Evolutionary conservation across 495 filamentous ascomycete species (phyloP).

Genomic region (Penicillium daleae): DNA sequence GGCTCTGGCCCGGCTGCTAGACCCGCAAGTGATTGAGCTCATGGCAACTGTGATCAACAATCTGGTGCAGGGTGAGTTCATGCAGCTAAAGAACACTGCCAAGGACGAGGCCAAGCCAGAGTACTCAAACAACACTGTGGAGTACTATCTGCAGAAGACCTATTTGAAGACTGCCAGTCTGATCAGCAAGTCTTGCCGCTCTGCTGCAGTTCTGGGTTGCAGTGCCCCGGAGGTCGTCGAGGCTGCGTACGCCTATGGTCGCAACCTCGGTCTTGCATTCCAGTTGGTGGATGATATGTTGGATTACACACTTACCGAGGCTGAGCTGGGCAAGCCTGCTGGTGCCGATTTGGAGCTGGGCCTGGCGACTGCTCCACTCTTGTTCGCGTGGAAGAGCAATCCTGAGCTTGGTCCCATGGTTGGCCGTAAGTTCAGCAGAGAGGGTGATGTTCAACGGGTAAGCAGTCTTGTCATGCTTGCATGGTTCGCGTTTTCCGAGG

Average conservation of each 20-base stretch:
- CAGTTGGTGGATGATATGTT: slow-evolving; percentile 99
- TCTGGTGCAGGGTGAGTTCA: slow-evolving; percentile 97
- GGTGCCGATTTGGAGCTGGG: slow-evolving; percentile 94
- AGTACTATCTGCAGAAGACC: slow-evolving; percentile 98
- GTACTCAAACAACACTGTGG: slow-evolving; percentile 83
- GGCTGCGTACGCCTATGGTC: slow-evolving; percentile 87
- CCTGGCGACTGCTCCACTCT: slow-evolving; percentile 89
- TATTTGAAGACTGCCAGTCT: slow-evolving; percentile 95
- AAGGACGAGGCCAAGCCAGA: slow-evolving; percentile 78
- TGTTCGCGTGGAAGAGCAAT: slow-evolving; percentile 95
- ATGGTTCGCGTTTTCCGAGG: slow-evolving; percentile 4
- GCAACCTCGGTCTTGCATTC: slow-evolving; percentile 91
- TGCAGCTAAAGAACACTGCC: slow-evolving; percentile 97
- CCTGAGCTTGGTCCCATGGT: slow-evolving; percentile 85
- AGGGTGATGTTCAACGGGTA: slow-evolving; percentile 84
- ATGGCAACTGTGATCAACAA: slow-evolving; percentile 96
- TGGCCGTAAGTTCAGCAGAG: slow-evolving; percentile 81
- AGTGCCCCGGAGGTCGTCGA: slow-evolving; percentile 79
- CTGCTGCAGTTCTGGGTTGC: slow-evolving; percentile 82
- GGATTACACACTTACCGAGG: slow-evolving; percentile 85
- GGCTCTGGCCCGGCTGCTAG: slow-evolving; percentile 83
- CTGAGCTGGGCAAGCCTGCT: slow-evolving; percentile 90
- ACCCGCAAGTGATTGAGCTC: slow-evolving; percentile 93
- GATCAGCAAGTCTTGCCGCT: slow-evolving; percentile 93
- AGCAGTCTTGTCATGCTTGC: slow-evolving; percentile 31